phyloP scores from a whole-genome alignment of 2,329 filamentous ascomycete species.

The Pezicula neosporulosa region DNA sequence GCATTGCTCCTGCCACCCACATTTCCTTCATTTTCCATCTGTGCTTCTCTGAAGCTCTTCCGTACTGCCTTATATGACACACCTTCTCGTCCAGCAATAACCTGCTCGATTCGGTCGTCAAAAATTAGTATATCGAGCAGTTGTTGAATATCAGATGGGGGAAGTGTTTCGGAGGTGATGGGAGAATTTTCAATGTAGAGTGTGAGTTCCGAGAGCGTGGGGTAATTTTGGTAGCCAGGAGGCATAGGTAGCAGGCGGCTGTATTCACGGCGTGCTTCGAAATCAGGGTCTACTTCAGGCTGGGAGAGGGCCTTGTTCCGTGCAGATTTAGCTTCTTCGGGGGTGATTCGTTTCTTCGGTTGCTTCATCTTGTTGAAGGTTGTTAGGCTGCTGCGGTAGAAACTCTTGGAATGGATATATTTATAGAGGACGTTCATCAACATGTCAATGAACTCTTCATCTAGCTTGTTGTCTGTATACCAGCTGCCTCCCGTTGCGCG shows the following conservation, averaged over 20 bases:
- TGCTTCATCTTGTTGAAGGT: constrained; percentile 30
- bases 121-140: constrained; percentile 85
- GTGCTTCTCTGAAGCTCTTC: constrained; percentile 10
- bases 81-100: constrained; percentile 31
- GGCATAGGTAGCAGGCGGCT: constrained; percentile 45
- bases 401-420: constrained; percentile 69
- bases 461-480: constrained; percentile 89
- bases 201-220: constrained; percentile 76
- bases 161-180: constrained; percentile 67
- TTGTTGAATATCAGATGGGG: constrained; percentile 76
- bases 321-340: constrained; percentile 31
- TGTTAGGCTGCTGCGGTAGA: constrained; percentile 49
- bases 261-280: constrained; percentile 6
- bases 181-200: constrained; percentile 65
- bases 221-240: constrained; percentile 72
- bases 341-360: constrained; percentile 53
- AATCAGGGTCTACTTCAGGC: constrained; percentile 4
- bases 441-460: constrained; percentile 81
- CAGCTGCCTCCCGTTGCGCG: constrained; percentile 91
- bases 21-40: constrained; percentile 34
- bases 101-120: constrained; percentile 76
- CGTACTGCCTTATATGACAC: constrained; percentile 31
- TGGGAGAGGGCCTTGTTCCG: constrained; percentile 18
- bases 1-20: constrained; percentile 33
- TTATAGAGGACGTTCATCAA: constrained; percentile 72